Evolutionary conservation across 2,329 filamentous ascomycete genomes (phyloP), one percentile per base, ranked within the genome.

Genomic region (Neospermospora avenae): DNA sequence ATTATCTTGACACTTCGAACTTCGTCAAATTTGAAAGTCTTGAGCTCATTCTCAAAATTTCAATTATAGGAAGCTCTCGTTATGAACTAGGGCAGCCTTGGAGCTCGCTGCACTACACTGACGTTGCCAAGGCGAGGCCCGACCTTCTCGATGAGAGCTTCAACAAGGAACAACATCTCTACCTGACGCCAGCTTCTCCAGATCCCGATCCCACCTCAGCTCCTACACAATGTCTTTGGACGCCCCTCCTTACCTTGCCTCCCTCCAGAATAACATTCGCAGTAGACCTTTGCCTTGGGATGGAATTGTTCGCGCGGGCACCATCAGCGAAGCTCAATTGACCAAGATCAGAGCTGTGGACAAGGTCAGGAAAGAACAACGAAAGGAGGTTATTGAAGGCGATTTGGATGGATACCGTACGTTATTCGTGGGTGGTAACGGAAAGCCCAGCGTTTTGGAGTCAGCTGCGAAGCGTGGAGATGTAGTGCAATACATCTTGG

Each of bases 221-320:
- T 53, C 59, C 66, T 65, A 62, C 60, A 68, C 52, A 45, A 97
- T 97, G 93, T 93, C 92, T 74, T 85, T 96, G 76, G 92, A 97
- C 74, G 89, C 91, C 69, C 93, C 93, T 61, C 90, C 90, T 61
- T 97, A 97, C 77, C 84, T 90, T 66, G 83, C 86, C 73, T 93
- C 91, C 68, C 84, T 97, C 69, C 93, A 96, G 80, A 96, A 91
- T 84, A 98, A 98, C 81, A 96, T 98, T 75, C 91, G 95, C 73
- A 89, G 91, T 73, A 86, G 95, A 68, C 93, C 93, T 67, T 96
- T 99, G 77, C 93, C 93, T 60, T 99, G 95, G 95, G 93, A 98
- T 77, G 93, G 93, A 71, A 93, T 93, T 71, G 91, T 96, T 68
- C 86, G 95, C 75, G 91, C 91, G 69, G 91, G 93, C 75, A 95